These are phyloP conservation scores for Basipetospora sp. DNA, from an alignment of 2,329 filamentous ascomycete species.

Conservation along the genomic window DNA sequence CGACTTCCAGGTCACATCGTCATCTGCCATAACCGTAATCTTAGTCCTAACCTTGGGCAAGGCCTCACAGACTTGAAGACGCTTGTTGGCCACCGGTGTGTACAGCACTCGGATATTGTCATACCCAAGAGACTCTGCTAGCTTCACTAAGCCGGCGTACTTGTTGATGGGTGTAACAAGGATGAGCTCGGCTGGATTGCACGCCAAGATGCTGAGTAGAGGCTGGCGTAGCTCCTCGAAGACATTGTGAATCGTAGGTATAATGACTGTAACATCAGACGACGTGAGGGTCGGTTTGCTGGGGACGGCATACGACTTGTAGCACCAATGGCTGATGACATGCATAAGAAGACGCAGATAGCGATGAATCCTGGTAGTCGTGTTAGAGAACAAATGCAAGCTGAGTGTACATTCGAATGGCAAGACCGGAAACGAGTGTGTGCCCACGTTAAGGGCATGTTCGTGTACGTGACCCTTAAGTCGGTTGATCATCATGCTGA, in stretches of 20 bases:
- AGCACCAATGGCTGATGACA: slow-evolving; percentile 70
- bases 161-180: slow-evolving; percentile 79
- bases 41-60: slow-evolving; percentile 70
- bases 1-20: slow-evolving; percentile 84
- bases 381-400: slow-evolving; percentile 11
- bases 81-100: slow-evolving; percentile 82
- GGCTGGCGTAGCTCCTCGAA: slow-evolving; percentile 74
- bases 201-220: slow-evolving; percentile 60
- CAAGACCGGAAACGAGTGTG: no score
- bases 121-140: slow-evolving; percentile 45
- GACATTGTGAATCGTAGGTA: slow-evolving; percentile 79
- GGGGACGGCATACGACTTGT: slow-evolving; percentile 71
- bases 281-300: slow-evolving; percentile 65
- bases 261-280: slow-evolving; percentile 82
- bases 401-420: no score
- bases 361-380: slow-evolving; percentile 55
- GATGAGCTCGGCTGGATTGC: slow-evolving; percentile 57
- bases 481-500: no score
- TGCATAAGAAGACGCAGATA: slow-evolving; percentile 79
- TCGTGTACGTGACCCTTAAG: not conserved
- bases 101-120: slow-evolving; percentile 59
- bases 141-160: slow-evolving; percentile 49
- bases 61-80: slow-evolving; percentile 80
- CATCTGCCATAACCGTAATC: slow-evolving; percentile 86
- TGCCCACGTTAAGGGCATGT: no score